Evolutionary conservation across 495 filamentous ascomycete species (phyloP).

Genomic region (Platismatia glauca): DNA sequence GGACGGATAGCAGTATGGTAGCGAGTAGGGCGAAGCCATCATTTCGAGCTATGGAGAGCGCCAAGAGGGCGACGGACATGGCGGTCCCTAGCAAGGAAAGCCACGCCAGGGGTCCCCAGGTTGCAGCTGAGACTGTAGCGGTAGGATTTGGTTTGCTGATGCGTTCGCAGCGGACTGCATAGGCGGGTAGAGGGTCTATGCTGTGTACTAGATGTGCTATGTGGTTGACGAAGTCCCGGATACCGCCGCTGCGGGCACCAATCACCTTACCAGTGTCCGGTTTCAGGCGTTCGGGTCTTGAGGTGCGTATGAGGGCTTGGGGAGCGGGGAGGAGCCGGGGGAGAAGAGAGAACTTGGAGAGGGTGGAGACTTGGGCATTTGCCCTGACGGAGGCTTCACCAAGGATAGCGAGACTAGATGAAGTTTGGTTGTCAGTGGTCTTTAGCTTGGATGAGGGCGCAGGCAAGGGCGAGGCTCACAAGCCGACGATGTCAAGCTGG

Average conservation of each 20-base stretch:
- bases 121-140: constrained; percentile 22
- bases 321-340: constrained; percentile 61
- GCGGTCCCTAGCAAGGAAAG: constrained; percentile 31
- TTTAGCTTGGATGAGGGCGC: neutral
- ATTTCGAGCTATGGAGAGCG: constrained; percentile 27
- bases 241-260: constrained; percentile 19
- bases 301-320: constrained; percentile 50
- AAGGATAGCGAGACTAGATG: constrained; percentile 22
- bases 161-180: constrained; percentile 35
- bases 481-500: constrained; percentile 26
- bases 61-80: constrained; percentile 30
- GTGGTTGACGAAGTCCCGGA: constrained; percentile 18
- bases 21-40: constrained; percentile 39
- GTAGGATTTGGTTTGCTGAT: constrained; percentile 24
- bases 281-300: constrained; percentile 41
- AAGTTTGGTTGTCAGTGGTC: neutral
- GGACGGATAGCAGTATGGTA: constrained; percentile 34
- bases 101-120: constrained; percentile 30
- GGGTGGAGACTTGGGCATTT: constrained; percentile 31
- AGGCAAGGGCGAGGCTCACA: constrained; percentile 11
- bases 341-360: constrained; percentile 27
- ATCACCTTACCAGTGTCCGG: constrained; percentile 20
- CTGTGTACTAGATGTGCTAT: constrained; percentile 24
- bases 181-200: constrained; percentile 23
- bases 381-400: constrained; percentile 24